Evolutionary conservation across 2,329 filamentous ascomycete genomes (phyloP), one percentile per base, ranked within the genome.

Genomic region (Cladosporium cucumerinum): DNA sequence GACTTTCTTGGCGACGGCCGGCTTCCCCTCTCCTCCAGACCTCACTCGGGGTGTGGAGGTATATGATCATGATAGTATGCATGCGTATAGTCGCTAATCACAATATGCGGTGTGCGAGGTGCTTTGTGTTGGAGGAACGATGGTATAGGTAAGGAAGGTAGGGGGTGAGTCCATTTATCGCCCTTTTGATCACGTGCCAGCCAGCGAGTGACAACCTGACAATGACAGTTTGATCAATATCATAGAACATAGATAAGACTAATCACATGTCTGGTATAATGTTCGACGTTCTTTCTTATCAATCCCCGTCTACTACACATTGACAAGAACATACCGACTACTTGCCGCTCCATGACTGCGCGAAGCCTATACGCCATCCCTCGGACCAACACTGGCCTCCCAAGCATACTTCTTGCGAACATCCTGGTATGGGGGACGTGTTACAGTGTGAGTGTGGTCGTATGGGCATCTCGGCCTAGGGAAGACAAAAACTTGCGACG

Each of bases 11-110:
- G 51, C 51, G 26, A 18, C 10, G 34, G 34, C 16, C 51, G 51
- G 51, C 51, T 54, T 54, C 51, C 51, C 51, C 51, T 54, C 51
- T n/a, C n/a, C 51, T 54, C 51, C 51, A 30, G 51, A 54, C 51
- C 30, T 54, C 51, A 54, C 51, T 54, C 26, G 7, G 7, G 36
- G 11, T 54, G 51, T 30, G 51, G 51, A 54, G 51, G 51, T 54
- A 54, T 54, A 54, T 21, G n/a, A 46, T 12, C 39, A 12, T 12
- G 39, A 46, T 46, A 21, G n/a, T 46, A 46, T 46, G 39, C 39
- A 46, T 46, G 12, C 39, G 2, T 46, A 11, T 1, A 46, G 21
- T 23, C 36, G 7, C 2, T 4, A 1, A 23, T 21, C 21, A 11
- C 39, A 46, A 21, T 46, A 21, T 46, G 39, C 39, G 39, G 39